Evolutionary conservation across 768 basidiomycete species (phyloP).

Genomic region (Agrocybe praecox): DNA sequence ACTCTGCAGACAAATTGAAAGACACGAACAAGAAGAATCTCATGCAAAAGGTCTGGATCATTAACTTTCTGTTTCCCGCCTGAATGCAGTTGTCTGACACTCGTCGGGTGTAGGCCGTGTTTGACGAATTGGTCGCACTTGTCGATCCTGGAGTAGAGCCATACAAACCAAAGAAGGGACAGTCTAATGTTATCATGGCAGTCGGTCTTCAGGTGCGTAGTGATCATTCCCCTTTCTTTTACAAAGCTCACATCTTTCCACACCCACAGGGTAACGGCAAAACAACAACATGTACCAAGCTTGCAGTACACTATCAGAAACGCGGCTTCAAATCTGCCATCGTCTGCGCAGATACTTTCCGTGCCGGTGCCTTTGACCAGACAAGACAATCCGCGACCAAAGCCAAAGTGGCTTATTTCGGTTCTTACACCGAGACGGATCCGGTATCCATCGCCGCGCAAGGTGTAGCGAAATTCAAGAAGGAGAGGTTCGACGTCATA

Average conservation of each 20-base stretch:
- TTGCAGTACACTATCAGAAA: slow-evolving; percentile 96
- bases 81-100: background rate
- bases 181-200: slow-evolving; percentile 94
- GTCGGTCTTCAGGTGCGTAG: slow-evolving; percentile 86
- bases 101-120: slow-evolving; percentile 74
- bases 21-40: slow-evolving; percentile 84
- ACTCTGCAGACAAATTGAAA: slow-evolving; percentile 62
- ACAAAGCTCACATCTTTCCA: background rate
- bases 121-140: slow-evolving; percentile 92
- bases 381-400: slow-evolving; percentile 98
- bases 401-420: slow-evolving; percentile 98
- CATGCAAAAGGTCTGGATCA: slow-evolving; percentile 79
- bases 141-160: slow-evolving; percentile 97
- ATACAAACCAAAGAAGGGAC: slow-evolving; percentile 95
- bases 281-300: slow-evolving; percentile 98
- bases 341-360: slow-evolving; percentile 99
- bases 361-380: slow-evolving; percentile 99
- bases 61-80: background rate
- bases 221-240: background rate
- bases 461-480: slow-evolving; percentile 96
- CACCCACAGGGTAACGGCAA: slow-evolving; percentile 89
- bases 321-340: slow-evolving; percentile 96
- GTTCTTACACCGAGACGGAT: slow-evolving; percentile 98
- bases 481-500: slow-evolving; percentile 97
- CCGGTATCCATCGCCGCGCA: slow-evolving; percentile 93